Percentiles rank a stretch among this genome's conserved stretches.
Evolutionary conservation across 345 rosid genomes (phyloP).

Genomic region (Boechera stricta): DNA sequence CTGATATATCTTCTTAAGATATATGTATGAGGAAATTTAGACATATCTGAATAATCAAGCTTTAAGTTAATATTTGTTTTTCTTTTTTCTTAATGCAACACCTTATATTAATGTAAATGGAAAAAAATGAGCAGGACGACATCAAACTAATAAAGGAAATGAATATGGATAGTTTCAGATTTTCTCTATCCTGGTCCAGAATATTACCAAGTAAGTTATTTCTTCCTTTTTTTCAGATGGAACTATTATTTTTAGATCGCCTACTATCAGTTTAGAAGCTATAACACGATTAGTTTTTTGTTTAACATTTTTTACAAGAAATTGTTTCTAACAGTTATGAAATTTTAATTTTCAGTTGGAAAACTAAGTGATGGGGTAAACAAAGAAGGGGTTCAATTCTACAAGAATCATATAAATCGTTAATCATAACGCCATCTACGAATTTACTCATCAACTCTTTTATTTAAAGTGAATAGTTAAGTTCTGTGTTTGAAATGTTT

Average conservation of each 20-base stretch:
- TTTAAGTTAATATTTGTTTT: not conserved
- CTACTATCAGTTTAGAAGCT: no score
- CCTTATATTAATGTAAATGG: not conserved
- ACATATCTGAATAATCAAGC: not conserved
- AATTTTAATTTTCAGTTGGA: constrained; percentile 39
- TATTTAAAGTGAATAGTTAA: not conserved
- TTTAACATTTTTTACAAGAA: not conserved
- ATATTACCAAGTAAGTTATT: constrained; percentile 44
- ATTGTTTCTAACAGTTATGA: no score
- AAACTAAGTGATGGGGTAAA: constrained; percentile 49
- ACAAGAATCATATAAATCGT: constrained; percentile 49
- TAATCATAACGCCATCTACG: no score
- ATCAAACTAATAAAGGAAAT: constrained; percentile 44
- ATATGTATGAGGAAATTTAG: not conserved
- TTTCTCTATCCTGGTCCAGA: constrained; percentile 57
- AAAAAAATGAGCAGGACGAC: constrained; percentile 46
- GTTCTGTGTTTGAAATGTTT: not conserved
- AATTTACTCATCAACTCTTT: not conserved
- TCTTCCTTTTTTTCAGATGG: not conserved
- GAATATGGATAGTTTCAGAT: constrained; percentile 49
- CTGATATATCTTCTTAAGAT: not conserved
- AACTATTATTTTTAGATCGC: no score
- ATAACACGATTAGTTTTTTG: no score
- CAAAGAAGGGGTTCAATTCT: constrained; percentile 47
- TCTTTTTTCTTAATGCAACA: not conserved